Conservation (phyloP, 495 filamentous ascomycete genomes). For the Trichoderma gamsii region DNA sequence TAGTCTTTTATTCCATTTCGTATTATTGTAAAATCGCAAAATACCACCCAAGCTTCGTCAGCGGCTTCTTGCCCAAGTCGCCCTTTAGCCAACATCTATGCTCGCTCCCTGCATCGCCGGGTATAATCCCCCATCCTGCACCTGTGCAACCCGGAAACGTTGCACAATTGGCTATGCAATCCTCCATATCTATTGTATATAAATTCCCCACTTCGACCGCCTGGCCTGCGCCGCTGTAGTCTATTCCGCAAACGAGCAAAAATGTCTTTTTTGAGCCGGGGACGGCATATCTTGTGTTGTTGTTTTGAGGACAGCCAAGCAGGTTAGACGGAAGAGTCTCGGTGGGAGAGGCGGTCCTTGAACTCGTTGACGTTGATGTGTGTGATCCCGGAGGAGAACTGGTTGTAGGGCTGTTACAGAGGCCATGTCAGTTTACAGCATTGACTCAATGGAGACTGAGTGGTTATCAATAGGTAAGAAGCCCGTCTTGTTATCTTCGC, state of each 20-base stretch:
- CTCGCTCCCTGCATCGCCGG: constrained; percentile 30
- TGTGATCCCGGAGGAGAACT: not conserved
- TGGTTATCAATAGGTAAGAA: not conserved
- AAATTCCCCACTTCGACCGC: constrained; percentile 35
- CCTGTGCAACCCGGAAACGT: constrained; percentile 35
- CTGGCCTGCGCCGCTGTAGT: constrained; percentile 32
- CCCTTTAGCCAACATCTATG: constrained; percentile 43
- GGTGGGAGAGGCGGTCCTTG: constrained; percentile 19
- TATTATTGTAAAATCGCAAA: constrained; percentile 34
- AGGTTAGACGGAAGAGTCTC: constrained; percentile 19
- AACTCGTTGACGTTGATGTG: constrained; percentile 13
- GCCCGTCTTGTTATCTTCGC: not conserved
- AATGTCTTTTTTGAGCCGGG: constrained; percentile 38
- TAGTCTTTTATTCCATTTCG: not conserved
- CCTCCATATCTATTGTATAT: constrained; percentile 33
- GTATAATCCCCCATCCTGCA: constrained; percentile 37
- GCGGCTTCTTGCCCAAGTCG: constrained; percentile 30
- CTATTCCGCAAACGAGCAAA: constrained; percentile 39
- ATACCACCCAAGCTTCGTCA: constrained; percentile 32
- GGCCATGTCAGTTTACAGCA: not conserved
- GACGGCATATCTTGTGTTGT: constrained; percentile 38
- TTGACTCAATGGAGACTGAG: not conserved
- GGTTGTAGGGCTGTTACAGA: constrained; percentile 10
- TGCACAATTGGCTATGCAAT: constrained; percentile 43
- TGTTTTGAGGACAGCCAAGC: constrained; percentile 35